Conservation (phyloP, 1,139 yeast species). For the Saccharomyces pastorianus region DNA sequence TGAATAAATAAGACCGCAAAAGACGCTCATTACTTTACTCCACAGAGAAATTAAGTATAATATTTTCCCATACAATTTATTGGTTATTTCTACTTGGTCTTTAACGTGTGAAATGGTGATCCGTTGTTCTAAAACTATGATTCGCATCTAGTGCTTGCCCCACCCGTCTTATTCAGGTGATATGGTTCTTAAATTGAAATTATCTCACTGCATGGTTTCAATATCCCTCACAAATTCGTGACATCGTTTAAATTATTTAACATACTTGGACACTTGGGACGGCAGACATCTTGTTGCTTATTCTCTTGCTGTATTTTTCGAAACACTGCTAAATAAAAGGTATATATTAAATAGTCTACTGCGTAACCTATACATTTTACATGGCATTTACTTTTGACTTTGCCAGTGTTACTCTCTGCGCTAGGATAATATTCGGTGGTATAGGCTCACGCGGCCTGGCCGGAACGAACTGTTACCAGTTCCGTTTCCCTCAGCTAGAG, state of each 20-base stretch:
- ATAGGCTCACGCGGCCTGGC: not conserved
- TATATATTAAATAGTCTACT: not conserved
- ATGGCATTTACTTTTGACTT: not conserved
- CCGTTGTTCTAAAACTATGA: not conserved
- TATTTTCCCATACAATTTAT: not conserved
- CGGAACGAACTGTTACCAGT: not conserved
- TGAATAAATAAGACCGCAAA: not conserved
- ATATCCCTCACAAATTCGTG: not conserved
- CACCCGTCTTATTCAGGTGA: not conserved
- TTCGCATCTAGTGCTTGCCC: not conserved
- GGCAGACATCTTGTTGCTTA: constrained; percentile 40
- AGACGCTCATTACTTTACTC: not conserved
- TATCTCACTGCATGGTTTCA: not conserved
- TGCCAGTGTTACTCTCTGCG: not conserved
- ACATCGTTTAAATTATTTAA: constrained; percentile 15
- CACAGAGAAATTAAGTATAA: not conserved
- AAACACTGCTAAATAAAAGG: not conserved
- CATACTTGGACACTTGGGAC: constrained; percentile 65
- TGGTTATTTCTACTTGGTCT: too few relatives aligned
- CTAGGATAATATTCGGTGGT: not conserved
- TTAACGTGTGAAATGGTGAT: not conserved
- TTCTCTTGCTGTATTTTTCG: constrained; percentile 13
- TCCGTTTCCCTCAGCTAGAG: not conserved
- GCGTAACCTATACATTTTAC: not conserved
- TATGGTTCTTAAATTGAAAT: not conserved